phyloP scores from a whole-genome alignment of 768 basidiomycete genomes.

The Boletus tomentosulus region DNA sequence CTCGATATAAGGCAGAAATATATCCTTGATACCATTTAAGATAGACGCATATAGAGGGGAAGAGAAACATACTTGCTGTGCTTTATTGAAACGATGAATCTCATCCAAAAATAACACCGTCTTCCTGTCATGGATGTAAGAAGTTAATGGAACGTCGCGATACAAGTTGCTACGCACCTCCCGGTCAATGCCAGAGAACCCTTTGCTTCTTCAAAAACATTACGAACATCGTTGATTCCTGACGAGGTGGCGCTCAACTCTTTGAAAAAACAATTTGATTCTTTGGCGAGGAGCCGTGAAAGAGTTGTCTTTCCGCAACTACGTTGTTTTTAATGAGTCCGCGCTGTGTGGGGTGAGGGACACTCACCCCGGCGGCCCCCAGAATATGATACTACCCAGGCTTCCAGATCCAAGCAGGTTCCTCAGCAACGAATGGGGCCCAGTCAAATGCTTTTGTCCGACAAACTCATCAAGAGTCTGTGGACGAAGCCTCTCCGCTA shows the following conservation, averaged over 20 bases:
- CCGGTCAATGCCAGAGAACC: slow-evolving; percentile 59
- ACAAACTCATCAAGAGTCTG: slow-evolving; percentile 59
- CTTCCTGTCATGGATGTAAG: slow-evolving; percentile 37
- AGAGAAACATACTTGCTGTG: slow-evolving; percentile 50
- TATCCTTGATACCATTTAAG: slow-evolving; percentile 44
- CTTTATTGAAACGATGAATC: slow-evolving; percentile 74
- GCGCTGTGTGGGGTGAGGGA: not conserved
- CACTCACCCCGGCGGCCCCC: slow-evolving; percentile 71
- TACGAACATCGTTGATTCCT: slow-evolving; percentile 65
- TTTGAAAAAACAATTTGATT: slow-evolving; percentile 58
- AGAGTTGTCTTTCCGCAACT: slow-evolving; percentile 76
- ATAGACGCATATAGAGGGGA: not conserved
- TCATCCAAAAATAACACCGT: slow-evolving; percentile 83
- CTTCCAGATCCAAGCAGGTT: slow-evolving; percentile 47
- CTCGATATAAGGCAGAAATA: slow-evolving; percentile 80
- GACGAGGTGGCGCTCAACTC: slow-evolving; percentile 74
- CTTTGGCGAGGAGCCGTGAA: slow-evolving; percentile 63
- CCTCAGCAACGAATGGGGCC: slow-evolving; percentile 52
- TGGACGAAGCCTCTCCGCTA: slow-evolving; percentile 75
- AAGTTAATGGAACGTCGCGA: not conserved
- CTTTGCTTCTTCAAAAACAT: slow-evolving; percentile 75
- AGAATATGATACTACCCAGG: slow-evolving; percentile 60
- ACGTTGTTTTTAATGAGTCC: not conserved
- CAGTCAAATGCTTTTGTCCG: slow-evolving; percentile 65
- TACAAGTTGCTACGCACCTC: slow-evolving; percentile 36